Evolutionary conservation across 768 basidiomycete genomes (phyloP), one percentile per base, ranked within the genome.

Genomic region (Naganishia randhawae): DNA sequence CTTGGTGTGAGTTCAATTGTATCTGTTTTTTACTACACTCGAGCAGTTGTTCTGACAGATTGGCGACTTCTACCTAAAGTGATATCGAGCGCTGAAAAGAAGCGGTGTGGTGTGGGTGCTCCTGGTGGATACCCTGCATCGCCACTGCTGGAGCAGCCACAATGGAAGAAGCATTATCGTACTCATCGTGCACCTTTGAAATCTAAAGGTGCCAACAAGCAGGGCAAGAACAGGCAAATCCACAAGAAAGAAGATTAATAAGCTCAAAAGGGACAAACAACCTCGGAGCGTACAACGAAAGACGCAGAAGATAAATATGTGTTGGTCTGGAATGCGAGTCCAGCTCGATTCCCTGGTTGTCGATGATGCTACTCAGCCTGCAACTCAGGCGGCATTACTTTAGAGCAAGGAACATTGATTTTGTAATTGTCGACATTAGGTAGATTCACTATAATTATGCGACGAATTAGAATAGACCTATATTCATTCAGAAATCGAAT

Each of bases 1-100:
- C 80, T 29, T 80, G 80, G 80, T 67, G 77, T 78, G 71, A 73
- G 76, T 74, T 1, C 32, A n/a, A 22, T n/a, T n/a, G n/a, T n/a
- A n/a, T n/a, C n/a, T n/a, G n/a, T 35, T 22, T 5, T 27, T 39
- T 6, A 9, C 3, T 22, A 62, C 16, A 17, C 50, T 37, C 32
- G 8, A 16, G 22, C 9, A 22, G 22, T 4, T 19, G 7, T n/a
- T 7, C 3, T 3, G 7, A 48, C n/a, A 4, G 32, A 29, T 29
- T 29, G n/a, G 29, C 27, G 19, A 31, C 7, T 6, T 41, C 13
- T 50, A n/a, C 13, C 35, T 29, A 45, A 42, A 66, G 52, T 50
- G 41, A 27, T 63, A 7, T 39, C 53, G 19, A 42, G 32, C 6
- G 51, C 42, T 62, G 51, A 72, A 29, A 70, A 76, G 37, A 65